Evolutionary conservation across 768 basidiomycete genomes (phyloP).

Genomic region (Boletellus sp.): DNA sequence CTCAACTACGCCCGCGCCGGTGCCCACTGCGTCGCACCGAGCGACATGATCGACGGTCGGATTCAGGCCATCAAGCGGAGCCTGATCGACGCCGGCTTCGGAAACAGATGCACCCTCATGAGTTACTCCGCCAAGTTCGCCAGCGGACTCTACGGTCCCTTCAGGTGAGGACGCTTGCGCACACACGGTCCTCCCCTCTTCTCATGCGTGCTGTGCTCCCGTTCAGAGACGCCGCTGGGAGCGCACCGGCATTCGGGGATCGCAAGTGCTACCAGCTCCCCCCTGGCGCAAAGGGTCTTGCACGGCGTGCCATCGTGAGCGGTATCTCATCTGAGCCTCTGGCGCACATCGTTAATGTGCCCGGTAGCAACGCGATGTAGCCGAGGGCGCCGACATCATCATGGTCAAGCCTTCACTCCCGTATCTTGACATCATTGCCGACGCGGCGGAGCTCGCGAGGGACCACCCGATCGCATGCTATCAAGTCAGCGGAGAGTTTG

Average conservation of each 20-base stretch:
- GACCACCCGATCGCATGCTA: constrained; percentile 96
- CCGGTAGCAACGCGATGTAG: constrained; percentile 74
- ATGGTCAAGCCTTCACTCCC: constrained; percentile 98
- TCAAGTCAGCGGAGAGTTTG: constrained; percentile 96
- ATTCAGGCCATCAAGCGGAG: constrained; percentile 84
- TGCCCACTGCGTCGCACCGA: constrained; percentile 97
- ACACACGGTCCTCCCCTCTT: background rate
- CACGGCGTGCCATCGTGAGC: constrained; percentile 87
- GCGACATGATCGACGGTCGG: constrained; percentile 99
- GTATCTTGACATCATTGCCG: constrained; percentile 93
- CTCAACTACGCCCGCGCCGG: constrained; percentile 90
- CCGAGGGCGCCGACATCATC: constrained; percentile 94
- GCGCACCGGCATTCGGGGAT: constrained; percentile 90
- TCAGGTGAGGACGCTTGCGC: constrained; percentile 57
- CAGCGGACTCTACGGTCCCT: constrained; percentile 91
- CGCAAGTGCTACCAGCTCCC: constrained; percentile 99
- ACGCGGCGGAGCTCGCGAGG: constrained; percentile 74
- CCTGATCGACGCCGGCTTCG: constrained; percentile 78
- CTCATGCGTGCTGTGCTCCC: background rate
- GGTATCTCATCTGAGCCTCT: background rate
- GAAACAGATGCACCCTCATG: constrained; percentile 91
- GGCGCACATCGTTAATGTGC: background rate
- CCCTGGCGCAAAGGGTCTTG: constrained; percentile 81
- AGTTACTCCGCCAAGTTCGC: constrained; percentile 98
- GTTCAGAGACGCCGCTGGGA: constrained; percentile 91